Conservation (phyloP, 768 basidiomycete species). For the Daedaleopsis sinensis region DNA sequence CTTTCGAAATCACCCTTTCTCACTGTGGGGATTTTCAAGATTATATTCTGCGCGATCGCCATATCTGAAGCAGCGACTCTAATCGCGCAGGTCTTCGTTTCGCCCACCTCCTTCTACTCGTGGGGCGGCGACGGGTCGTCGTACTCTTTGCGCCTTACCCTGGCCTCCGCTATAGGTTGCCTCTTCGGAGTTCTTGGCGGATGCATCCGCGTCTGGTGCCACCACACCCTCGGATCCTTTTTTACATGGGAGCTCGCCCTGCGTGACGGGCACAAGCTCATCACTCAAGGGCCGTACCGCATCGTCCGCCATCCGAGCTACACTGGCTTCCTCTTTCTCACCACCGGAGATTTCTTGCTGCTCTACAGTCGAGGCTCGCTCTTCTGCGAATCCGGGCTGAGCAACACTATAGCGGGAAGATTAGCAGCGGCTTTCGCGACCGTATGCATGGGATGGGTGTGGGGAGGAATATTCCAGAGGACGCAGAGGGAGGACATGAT, state of each 20-base stretch:
- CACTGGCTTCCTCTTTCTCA: conserved; percentile 10
- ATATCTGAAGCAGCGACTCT: too few species aligned
- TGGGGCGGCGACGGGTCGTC: neutral
- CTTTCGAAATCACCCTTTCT: too few species aligned
- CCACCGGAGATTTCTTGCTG: neutral
- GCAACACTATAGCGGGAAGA: conserved; percentile 7
- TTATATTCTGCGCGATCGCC: too few species aligned
- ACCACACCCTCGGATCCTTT: conserved; percentile 12
- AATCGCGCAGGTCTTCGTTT: neutral
- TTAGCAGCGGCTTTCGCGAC: neutral
- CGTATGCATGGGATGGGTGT: too few species aligned
- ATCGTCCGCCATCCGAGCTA: conserved; percentile 23
- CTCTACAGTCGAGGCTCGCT: neutral
- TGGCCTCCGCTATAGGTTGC: neutral
- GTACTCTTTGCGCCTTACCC: neutral
- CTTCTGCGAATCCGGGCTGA: neutral
- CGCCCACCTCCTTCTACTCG: neutral
- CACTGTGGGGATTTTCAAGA: too few species aligned
- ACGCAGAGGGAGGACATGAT: conserved; percentile 11
- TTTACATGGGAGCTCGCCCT: conserved; percentile 21
- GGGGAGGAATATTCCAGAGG: neutral
- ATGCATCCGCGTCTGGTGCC: neutral
- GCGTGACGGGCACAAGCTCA: conserved; percentile 12
- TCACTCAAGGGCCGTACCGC: conserved; percentile 17
- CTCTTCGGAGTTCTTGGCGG: neutral